Conservation (phyloP, 805 yeast genomes). For the Ogataea wickerhamii region DNA sequence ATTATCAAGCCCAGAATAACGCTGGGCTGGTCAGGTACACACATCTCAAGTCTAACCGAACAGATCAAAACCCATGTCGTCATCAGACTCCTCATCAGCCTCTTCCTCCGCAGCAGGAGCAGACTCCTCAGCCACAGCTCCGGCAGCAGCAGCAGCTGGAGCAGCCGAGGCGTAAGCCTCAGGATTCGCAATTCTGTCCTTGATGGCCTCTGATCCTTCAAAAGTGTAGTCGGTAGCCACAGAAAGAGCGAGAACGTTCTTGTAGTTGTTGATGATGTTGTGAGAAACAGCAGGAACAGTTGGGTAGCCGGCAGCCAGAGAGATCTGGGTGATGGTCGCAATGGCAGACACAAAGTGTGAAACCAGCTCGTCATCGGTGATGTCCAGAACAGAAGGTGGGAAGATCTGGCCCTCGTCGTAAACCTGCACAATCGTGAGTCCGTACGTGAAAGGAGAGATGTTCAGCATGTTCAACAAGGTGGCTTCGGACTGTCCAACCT, state of each 20-base stretch:
- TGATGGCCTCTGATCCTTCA: slow-evolving; percentile 98
- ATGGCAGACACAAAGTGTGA: slow-evolving; percentile 90
- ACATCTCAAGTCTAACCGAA: slow-evolving; percentile 66
- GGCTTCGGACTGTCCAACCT: slow-evolving; percentile 99
- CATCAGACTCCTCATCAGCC: slow-evolving; percentile 64
- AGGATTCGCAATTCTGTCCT: slow-evolving; percentile 99
- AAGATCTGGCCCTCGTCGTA: slow-evolving; percentile 98
- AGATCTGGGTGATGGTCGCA: slow-evolving; percentile 89
- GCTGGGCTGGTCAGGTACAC: neutral
- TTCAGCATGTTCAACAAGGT: slow-evolving; percentile 97
- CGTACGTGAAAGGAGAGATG: slow-evolving; percentile 99
- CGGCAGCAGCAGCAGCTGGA: slow-evolving; percentile 88
- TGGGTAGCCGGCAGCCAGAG: slow-evolving; percentile 99
- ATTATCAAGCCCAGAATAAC: no score
- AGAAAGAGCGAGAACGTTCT: slow-evolving; percentile 96
- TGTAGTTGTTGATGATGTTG: slow-evolving; percentile 98
- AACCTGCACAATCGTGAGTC: slow-evolving; percentile 94
- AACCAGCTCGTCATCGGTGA: slow-evolving; percentile 95
- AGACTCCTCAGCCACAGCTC: slow-evolving; percentile 54
- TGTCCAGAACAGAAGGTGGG: slow-evolving; percentile 95
- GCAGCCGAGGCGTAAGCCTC: slow-evolving; percentile 99
- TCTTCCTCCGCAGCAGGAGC: slow-evolving; percentile 72
- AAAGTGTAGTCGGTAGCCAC: slow-evolving; percentile 98
- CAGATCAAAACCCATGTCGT: slow-evolving; percentile 99
- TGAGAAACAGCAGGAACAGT: slow-evolving; percentile 99